Conservation (phyloP, 305 asterid species). For the Fraxinus ornus region DNA sequence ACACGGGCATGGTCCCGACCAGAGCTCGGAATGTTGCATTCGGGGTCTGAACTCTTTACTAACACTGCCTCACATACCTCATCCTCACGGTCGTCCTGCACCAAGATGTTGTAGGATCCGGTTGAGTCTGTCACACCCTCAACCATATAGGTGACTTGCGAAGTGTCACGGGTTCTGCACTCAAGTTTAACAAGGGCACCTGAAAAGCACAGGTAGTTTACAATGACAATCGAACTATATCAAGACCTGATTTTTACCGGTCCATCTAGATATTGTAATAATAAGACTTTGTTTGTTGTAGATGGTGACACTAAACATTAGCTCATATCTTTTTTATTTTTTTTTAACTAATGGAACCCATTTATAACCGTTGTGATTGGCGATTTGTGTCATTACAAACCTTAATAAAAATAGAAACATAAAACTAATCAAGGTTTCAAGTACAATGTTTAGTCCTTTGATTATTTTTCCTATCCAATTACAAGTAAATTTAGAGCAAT, state of each 20-base stretch:
- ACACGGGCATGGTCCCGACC: conserved; percentile 80
- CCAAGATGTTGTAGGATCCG: conserved; percentile 52
- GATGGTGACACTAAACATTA: background rate
- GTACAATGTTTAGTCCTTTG: background rate
- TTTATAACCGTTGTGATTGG: background rate
- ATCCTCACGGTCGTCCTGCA: conserved; percentile 50
- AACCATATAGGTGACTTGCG: conserved; percentile 32
- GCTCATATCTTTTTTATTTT: background rate
- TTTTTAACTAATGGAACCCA: too few relatives aligned
- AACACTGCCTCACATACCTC: conserved; percentile 52
- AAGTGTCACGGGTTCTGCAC: conserved; percentile 36
- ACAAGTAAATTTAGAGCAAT: too few relatives aligned
- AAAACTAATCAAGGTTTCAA: background rate
- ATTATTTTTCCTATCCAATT: background rate
- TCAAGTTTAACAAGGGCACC: conserved; percentile 53
- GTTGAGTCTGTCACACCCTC: conserved; percentile 40
- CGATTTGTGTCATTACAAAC: background rate
- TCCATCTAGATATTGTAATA: background rate
- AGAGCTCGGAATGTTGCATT: conserved; percentile 35
- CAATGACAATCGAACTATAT: background rate
- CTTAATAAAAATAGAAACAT: background rate
- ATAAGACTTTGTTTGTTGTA: background rate
- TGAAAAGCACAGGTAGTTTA: conserved; percentile 22
- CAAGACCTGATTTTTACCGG: background rate
- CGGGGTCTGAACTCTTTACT: conserved; percentile 49